Base-by-base conservation (phyloP, 495 filamentous ascomycete genomes). In the Hyaloscypha variabilis region DNA sequence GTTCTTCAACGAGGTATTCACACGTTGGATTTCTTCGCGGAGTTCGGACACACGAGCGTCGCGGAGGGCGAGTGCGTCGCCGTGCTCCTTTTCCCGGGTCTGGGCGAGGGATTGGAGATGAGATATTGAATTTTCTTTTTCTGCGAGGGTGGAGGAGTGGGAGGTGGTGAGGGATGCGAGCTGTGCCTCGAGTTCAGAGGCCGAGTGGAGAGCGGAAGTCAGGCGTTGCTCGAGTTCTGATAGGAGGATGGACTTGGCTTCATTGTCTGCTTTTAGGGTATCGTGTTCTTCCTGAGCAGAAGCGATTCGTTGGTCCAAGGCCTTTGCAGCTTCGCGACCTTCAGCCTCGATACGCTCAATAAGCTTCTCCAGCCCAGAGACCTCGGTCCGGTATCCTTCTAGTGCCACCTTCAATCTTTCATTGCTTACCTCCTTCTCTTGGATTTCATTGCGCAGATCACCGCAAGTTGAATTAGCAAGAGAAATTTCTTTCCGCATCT, bases 381-480 rank as follows among this genome's bases (percentile, higher is more conserved):
- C 79, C 61, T 96, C 92, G 8, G 80, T 74, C 10, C 82, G 79
- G 69, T 93, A 93, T 14, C 80, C 80, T 21, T 85, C 79, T 0
- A 91, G 80, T 0, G 90, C 88, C 28, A 76, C 70, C 66, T 83
- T 85, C 26, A 93, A 79, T 30, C 85, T 81, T 60, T 85, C 81
- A 60, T 90, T 81, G 29, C 82, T 82, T 13, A 82, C 67, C 19
- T 85, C 81, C 26, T 90, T 82, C 42, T 90, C 88, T 2, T 79
- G 73, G 56, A 85, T 79, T 58, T 85, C 78, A 5, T 70, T 73
- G 31, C 86, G 81, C 17, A 87, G 76, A 6, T 83, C 79, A 53
- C 78, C 76, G 70, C 81, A 74, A 14, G 75, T 71, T 56, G 75
- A 79, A 42, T 80, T 77, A 5, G 78, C 77, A 55, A 78, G 74